Percentiles rank a stretch among this genome's conserved stretches.
Evolutionary conservation across 2,329 filamentous ascomycete species (phyloP).

Genomic region (Colletotrichum sp.): DNA sequence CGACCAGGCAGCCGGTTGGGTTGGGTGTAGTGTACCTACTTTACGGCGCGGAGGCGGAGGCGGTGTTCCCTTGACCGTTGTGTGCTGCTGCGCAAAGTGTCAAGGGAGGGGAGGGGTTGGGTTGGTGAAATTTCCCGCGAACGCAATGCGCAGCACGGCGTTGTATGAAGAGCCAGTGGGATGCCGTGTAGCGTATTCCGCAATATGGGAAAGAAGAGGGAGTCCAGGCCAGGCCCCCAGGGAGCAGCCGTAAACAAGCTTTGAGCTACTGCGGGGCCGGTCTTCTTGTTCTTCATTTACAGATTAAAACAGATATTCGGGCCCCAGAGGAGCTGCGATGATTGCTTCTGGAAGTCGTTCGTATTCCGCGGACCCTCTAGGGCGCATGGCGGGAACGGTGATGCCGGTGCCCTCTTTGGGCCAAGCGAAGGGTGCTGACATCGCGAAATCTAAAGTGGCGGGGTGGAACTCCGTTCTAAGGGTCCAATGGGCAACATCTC

Average conservation of each 20-base stretch:
- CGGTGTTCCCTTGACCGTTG: neutral
- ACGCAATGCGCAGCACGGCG: neutral
- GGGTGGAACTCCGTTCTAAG: neutral
- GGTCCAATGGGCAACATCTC: neutral
- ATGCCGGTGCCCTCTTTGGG: neutral
- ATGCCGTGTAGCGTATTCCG: neutral
- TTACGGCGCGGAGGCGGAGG: neutral
- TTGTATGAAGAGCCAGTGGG: neutral
- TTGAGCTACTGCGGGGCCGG: constrained; percentile 2
- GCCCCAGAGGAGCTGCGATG: neutral
- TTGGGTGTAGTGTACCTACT: neutral
- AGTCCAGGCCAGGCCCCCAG: neutral
- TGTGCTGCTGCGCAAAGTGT: neutral
- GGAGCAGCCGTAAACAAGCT: constrained; percentile 10
- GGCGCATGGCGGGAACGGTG: neutral
- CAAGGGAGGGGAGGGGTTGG: neutral
- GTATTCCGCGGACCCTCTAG: neutral
- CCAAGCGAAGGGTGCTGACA: neutral
- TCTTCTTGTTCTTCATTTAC: neutral
- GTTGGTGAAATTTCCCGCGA: neutral
- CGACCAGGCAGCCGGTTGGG: neutral
- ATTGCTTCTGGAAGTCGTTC: neutral
- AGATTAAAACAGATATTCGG: neutral
- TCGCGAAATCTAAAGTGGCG: neutral
- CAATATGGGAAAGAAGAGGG: neutral